Percentiles rank a stretch among this genome's conserved stretches.
phyloP scores from a whole-genome alignment of 139 green algal genomes.

The Desmodesmus armatus region DNA sequence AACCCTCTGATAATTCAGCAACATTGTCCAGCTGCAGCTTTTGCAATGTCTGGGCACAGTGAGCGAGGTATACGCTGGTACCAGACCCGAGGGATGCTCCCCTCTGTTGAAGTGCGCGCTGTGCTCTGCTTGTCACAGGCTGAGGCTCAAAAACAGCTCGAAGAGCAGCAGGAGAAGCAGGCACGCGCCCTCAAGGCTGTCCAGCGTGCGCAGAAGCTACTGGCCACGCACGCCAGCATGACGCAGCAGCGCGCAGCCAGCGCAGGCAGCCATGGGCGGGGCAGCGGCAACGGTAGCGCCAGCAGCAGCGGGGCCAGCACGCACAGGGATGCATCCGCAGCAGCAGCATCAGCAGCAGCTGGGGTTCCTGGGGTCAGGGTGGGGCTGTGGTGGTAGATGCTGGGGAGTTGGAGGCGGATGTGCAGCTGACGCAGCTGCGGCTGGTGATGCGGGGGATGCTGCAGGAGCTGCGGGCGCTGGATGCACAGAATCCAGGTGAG shows the following conservation, averaged over 20 bases:
- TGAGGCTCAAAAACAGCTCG: conserved; percentile 54
- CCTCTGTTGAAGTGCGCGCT: background rate
- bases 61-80: background rate
- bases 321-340: background rate
- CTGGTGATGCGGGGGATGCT: conserved; percentile 52
- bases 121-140: conserved; percentile 34
- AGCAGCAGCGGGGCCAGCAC: background rate
- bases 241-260: background rate
- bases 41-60: background rate
- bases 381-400: background rate
- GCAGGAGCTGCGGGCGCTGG: conserved; percentile 54
- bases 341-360: background rate
- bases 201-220: conserved; percentile 51
- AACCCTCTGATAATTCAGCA: background rate
- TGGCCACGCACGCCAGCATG: conserved; percentile 34
- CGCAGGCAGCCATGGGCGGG: too few relatives aligned
- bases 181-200: conserved; percentile 54
- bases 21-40: background rate
- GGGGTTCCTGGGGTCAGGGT: background rate
- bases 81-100: background rate
- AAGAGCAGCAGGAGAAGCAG: conserved; percentile 69
- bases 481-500: conserved; percentile 41
- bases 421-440: conserved; percentile 40
- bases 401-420: conserved; percentile 30
- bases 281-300: conserved; percentile 9